Evolutionary conservation across 2,329 filamentous ascomycete species (phyloP), one percentile per base, ranked within the genome.

Genomic region (Plectosphaerella cucumerina): DNA sequence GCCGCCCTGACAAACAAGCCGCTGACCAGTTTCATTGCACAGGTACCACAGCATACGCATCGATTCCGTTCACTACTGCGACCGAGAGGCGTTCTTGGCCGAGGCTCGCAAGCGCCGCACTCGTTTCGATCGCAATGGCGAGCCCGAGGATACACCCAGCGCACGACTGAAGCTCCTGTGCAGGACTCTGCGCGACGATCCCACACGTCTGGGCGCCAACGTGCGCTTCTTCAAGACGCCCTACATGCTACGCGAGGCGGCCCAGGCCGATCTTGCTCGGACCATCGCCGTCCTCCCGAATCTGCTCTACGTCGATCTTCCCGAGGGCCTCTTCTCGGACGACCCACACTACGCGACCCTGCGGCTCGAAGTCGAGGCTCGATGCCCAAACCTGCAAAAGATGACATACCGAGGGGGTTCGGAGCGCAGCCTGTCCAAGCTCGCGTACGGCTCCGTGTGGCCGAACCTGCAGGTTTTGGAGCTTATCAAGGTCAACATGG

Each of bases 51-150:
- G 90, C 73, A 85, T 97, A 58, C 89, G 92, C 53, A 94, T 97
- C 66, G 93, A 97, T 66, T 82, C 89, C 17, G 92, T 97, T 31
- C 93, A 97, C 70, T 97, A 96, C 72, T 97, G 93, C 74, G 84
- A 88, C 57, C 86, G 89, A 60, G 93, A 97, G 69, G 86, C 89
- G 53, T 76, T 87, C 59, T 81, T 96, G 34, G 82, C 89, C 49
- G 89, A 93, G 60, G 85, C 82, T 66, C 87, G 92, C 56, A 90
- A 89, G 66, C 85, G 85, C 55, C 81, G 81, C 53, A 86, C 85
- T 34, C 82, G 85, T 61, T 86, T 90, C 65, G 80, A 89, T 65
- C 80, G 86, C 63, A 90, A 92, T 66, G 87, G 85, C 55, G 84
- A 91, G 53, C 86, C 89, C 9, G 85, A 92, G 61, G 90, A 97